Base-by-base conservation (phyloP, 805 yeast genomes). In the Schwanniomyces pseudopolymorphus region DNA sequence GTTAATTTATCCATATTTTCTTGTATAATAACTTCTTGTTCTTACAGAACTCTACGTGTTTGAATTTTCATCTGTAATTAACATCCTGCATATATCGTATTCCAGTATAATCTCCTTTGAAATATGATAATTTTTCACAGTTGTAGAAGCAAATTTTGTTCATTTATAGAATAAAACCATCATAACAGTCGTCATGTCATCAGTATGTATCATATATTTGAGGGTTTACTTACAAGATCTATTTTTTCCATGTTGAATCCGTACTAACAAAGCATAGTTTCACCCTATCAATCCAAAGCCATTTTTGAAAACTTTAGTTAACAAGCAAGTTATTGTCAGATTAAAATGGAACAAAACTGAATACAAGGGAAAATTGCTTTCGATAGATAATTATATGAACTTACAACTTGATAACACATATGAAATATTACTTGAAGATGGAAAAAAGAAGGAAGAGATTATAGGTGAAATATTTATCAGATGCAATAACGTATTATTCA, bases 361-460 rank as follows among this genome's bases (percentile, higher is more conserved):
- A 63, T 94, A 94, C 66, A 79, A 72, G 48, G 99, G 99, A 1
- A 78, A 65, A 17, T 75, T 94, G 38, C 67, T 83, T 3, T 82
- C 96, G 1, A 85, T 88, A 20, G 99, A 94, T 62, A 87, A 88
- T 57, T 94, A 94, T 68, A 92, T 94, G 92, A 94, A 94, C 57
- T 53, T 94, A 27, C 90, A 87, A 59, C 66, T 91, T 35, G 84
- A 79, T 28, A 78, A 83, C 28, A 74, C 81, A 2, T 49, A 53
- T 24, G 84, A 79, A 58, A 66, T 74, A 28, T 69, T 78, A 2
- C 70, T 72, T 48, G 76, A 79, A 41, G 65, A 71, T 22, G 77
- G 79, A 41, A 63, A 66, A 5, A 51, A 42, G 20, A 47, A 47
- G 11, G 66, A 61, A 38, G 72, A 63, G 43, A 46, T 51, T 20